Evolutionary conservation across 2,329 filamentous ascomycete species (phyloP).

Genomic region (Penicillium sp.): DNA sequence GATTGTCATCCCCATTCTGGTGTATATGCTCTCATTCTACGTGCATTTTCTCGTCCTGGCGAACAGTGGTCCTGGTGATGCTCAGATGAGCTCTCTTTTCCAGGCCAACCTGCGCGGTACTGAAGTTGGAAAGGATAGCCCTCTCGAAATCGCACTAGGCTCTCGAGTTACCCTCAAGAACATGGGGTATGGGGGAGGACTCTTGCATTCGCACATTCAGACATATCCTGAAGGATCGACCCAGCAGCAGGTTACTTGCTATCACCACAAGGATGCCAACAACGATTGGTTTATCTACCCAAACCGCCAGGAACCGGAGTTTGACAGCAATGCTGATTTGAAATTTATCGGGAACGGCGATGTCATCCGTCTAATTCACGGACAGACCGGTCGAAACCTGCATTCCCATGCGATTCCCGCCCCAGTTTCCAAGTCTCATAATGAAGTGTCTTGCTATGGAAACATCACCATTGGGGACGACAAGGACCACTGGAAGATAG

Average conservation of each 20-base stretch:
- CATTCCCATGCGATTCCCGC: conserved; percentile 91
- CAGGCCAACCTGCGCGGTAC: conserved; percentile 94
- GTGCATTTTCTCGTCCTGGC: conserved; percentile 91
- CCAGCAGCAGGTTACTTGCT: conserved; percentile 98
- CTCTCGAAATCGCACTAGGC: conserved; percentile 84
- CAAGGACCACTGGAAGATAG: conserved; percentile 95
- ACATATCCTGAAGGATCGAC: conserved; percentile 89
- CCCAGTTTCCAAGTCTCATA: conserved; percentile 81
- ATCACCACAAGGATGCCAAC: conserved; percentile 99
- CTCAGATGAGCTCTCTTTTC: conserved; percentile 99
- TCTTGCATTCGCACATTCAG: conserved; percentile 94
- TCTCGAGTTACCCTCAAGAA: conserved; percentile 95
- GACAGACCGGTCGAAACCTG: conserved; percentile 92
- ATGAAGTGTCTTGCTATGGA: conserved; percentile 93
- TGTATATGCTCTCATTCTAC: conserved; percentile 95
- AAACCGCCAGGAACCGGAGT: conserved; percentile 73
- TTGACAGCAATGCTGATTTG: conserved; percentile 67
- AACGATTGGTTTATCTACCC: conserved; percentile 99
- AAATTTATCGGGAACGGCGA: conserved; percentile 74
- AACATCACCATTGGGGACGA: conserved; percentile 94
- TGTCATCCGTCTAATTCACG: conserved; percentile 82
- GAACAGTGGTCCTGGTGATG: conserved; percentile 91
- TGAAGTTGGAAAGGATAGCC: conserved; percentile 89
- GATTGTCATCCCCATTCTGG: conserved; percentile 81
- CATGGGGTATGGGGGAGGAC: conserved; percentile 96